A percentile compares a stretch with the other conserved stretches of the same genome.
phyloP scores from a whole-genome alignment of 2,329 filamentous ascomycete genomes.

The Dichotomopilus funicola region DNA sequence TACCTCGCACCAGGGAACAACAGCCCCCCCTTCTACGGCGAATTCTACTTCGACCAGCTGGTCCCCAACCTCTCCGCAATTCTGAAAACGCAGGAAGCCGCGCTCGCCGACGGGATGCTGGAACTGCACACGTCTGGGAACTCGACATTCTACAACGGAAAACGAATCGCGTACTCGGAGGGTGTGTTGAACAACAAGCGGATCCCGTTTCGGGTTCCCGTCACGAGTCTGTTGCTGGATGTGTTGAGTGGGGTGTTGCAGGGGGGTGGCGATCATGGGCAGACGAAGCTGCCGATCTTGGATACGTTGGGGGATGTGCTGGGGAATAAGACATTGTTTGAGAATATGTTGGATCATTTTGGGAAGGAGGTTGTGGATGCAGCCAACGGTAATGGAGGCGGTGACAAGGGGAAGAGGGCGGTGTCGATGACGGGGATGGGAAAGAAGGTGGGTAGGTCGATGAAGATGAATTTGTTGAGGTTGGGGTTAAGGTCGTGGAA shows the following conservation, averaged over 20 bases:
- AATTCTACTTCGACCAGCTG: constrained; percentile 36
- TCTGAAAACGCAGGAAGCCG: constrained; percentile 31
- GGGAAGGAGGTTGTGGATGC: not conserved
- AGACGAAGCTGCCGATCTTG: not conserved
- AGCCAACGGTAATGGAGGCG: not conserved
- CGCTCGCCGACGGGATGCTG: constrained; percentile 36
- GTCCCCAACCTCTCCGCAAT: constrained; percentile 37
- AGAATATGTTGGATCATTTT: constrained; percentile 6
- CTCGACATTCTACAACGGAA: constrained; percentile 34
- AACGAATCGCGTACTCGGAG: constrained; percentile 40
- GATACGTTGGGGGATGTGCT: constrained; percentile 2
- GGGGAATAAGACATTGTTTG: constrained; percentile 9
- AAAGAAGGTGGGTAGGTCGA: not conserved
- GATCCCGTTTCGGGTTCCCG: constrained; percentile 31
- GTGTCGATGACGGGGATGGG: not conserved
- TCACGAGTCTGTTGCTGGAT: constrained; percentile 34
- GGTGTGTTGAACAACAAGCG: constrained; percentile 35
- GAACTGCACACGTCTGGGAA: constrained; percentile 38
- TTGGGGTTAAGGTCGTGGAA: not conserved
- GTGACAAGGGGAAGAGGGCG: not conserved
- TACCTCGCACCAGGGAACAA: constrained; percentile 39
- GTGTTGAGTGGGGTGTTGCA: constrained; percentile 31
- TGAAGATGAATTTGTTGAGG: constrained; percentile 6
- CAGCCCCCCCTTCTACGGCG: constrained; percentile 34
- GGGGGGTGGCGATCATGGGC: not conserved